A percentile compares a stretch with the other conserved stretches of the same genome.
Conservation (phyloP, 2,329 filamentous ascomycete species). For the Cyphellophora attinorum region DNA sequence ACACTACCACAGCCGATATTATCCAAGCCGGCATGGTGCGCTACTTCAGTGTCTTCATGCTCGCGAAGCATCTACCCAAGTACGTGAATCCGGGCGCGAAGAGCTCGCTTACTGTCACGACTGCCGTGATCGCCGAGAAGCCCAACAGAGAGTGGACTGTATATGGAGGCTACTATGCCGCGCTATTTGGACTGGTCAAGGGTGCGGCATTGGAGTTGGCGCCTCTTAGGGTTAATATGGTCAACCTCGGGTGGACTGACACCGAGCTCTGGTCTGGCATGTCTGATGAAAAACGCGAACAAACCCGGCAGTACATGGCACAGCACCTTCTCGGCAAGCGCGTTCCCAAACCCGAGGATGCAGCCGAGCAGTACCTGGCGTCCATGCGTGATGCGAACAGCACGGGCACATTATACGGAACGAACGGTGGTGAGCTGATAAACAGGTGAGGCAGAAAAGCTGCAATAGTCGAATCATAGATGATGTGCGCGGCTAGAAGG, state of each 20-base stretch:
- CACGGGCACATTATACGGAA: conserved; percentile 32
- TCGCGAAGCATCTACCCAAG: conserved; percentile 34
- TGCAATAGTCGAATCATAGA: too few species aligned
- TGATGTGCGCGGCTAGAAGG: too few species aligned
- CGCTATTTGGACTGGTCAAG: conserved; percentile 42
- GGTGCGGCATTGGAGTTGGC: conserved; percentile 52
- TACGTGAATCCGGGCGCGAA: conserved; percentile 32
- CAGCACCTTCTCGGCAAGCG: conserved; percentile 17
- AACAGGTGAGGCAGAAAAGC: too few species aligned
- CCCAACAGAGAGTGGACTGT: conserved; percentile 41
- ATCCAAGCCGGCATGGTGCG: conserved; percentile 38
- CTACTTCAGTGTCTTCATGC: conserved; percentile 39
- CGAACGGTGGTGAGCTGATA: conserved; percentile 28
- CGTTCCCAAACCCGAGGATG: conserved; percentile 29
- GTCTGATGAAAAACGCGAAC: conserved; percentile 13
- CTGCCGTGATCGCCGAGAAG: conserved; percentile 40
- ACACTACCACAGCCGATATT: too few species aligned
- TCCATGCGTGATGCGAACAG: conserved; percentile 36
- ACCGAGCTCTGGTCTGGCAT: conserved; percentile 32
- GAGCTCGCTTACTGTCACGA: conserved; percentile 47
- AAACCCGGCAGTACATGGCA: conserved; percentile 5
- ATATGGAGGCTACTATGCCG: conserved; percentile 38
- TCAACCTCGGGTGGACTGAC: conserved; percentile 44
- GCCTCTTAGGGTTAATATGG: conserved; percentile 53
- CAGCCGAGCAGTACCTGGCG: conserved; percentile 37